These are phyloP conservation scores for Suhomyces taliae DNA, from an alignment of 1,139 yeast genomes.

Conservation along the genomic window DNA sequence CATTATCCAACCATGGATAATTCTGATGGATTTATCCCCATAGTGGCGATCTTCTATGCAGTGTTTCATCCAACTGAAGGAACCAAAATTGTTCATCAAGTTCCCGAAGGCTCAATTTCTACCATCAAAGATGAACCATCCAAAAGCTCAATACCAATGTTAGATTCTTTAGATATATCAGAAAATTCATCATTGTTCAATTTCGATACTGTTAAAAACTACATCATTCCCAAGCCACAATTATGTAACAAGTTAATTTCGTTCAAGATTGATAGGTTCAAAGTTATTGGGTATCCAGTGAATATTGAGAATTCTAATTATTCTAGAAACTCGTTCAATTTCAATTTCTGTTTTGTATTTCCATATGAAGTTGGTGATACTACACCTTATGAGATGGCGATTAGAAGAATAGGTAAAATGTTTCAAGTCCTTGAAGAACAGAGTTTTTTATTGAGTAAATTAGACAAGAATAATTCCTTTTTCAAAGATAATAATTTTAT, in stretches of 20 bases:
- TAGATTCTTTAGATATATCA: constrained; percentile 1
- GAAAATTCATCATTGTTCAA: constrained; percentile 51
- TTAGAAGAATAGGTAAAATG: constrained; percentile 83
- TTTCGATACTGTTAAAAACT: constrained; percentile 85
- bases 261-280: constrained; percentile 65
- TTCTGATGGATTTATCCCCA: constrained; percentile 73
- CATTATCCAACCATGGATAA: constrained; percentile 28
- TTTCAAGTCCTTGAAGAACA: constrained; percentile 91
- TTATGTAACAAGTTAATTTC: constrained; percentile 81
- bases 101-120: constrained; percentile 64
- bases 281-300: constrained; percentile 90
- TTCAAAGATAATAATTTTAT: constrained; percentile 26
- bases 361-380: constrained; percentile 72
- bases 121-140: constrained; percentile 18
- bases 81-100: constrained; percentile 89
- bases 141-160: background rate
- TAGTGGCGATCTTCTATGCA: constrained; percentile 82
- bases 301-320: constrained; percentile 72
- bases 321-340: constrained; percentile 87
- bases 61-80: constrained; percentile 96
- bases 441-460: constrained; percentile 66
- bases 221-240: constrained; percentile 90
- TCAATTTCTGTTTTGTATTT: constrained; percentile 91
- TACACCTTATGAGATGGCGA: constrained; percentile 82
- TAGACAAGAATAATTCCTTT: constrained; percentile 38